Conservation (phyloP, 139 green algal species). For the Tetradesmus obliquus region DNA sequence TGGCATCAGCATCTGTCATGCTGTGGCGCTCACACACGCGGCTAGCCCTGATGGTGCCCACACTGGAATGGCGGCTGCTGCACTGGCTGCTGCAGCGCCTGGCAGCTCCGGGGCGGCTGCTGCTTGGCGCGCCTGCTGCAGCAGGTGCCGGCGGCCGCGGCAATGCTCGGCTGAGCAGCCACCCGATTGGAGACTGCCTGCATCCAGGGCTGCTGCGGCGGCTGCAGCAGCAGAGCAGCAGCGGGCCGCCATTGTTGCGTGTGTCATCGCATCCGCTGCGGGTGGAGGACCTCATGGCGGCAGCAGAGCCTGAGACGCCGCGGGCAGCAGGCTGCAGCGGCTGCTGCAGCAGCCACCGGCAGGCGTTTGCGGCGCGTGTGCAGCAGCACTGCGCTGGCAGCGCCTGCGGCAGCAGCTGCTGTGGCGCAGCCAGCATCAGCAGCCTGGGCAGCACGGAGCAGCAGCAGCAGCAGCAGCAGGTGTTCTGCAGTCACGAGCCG, state of each 20-base stretch:
- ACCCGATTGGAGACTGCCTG: constrained; percentile 16
- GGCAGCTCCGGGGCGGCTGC: background rate
- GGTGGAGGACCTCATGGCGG: background rate
- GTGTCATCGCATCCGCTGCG: constrained; percentile 16
- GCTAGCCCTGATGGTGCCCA: constrained; percentile 31
- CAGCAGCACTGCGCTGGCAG: background rate
- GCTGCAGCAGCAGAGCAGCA: constrained; percentile 19
- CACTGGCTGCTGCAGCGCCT: constrained; percentile 15
- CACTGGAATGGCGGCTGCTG: constrained; percentile 39
- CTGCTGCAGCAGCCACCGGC: background rate
- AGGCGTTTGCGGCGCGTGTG: background rate
- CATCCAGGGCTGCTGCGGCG: constrained; percentile 13
- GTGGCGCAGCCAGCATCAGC: background rate
- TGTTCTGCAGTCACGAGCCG: background rate
- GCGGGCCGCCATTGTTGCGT: background rate
- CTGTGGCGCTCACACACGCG: constrained; percentile 15
- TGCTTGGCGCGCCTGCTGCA: constrained; percentile 6
- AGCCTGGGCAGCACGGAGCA: background rate
- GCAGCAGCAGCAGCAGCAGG: background rate
- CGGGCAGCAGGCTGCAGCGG: background rate
- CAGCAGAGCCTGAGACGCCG: background rate
- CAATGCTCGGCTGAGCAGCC: background rate
- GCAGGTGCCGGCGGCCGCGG: background rate
- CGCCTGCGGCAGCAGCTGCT: background rate
- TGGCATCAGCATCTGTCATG: constrained; percentile 20